Conservation (phyloP, 495 filamentous ascomycete genomes). For the Haplographium delicatum region DNA sequence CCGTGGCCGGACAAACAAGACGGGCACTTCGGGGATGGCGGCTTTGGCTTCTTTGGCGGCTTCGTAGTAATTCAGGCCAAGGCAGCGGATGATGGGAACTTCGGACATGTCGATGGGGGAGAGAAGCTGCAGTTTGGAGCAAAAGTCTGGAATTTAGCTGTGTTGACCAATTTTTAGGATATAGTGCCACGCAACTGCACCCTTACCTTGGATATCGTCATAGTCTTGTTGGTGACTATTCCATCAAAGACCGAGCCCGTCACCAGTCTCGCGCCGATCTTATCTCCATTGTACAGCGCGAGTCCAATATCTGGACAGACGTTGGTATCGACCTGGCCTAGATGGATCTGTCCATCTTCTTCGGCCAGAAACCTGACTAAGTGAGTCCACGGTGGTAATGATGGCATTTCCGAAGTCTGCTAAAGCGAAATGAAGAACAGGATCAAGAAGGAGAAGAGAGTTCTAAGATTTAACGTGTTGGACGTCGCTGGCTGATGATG, state of each 20-base stretch:
- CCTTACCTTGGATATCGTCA: too few species aligned
- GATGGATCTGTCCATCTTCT: neutral
- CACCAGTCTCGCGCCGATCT: too few species aligned
- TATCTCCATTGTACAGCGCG: neutral
- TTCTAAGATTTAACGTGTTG: too few species aligned
- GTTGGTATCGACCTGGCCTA: neutral
- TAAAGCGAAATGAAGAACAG: too few species aligned
- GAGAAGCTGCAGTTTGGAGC: neutral
- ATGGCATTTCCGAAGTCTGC: too few species aligned
- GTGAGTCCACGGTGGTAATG: too few species aligned
- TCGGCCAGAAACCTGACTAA: neutral
- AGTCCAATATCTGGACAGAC: neutral
- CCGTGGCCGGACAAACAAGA: constrained; percentile 44
- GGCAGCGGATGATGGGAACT: constrained; percentile 36
- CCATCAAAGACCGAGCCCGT: neutral
- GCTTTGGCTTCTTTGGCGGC: constrained; percentile 35
- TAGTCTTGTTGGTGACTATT: neutral
- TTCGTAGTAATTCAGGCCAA: constrained; percentile 43
- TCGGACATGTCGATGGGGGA: neutral
- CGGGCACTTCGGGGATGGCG: constrained; percentile 34
- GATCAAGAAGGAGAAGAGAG: too few species aligned
- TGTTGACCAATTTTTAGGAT: neutral
- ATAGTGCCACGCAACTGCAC: too few species aligned
- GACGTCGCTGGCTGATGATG: too few species aligned
- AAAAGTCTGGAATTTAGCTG: neutral